A percentile compares a stretch with the other conserved stretches of the same genome.
Evolutionary conservation across 108 stramenopile genomes (phyloP).

Genomic region (Schizochytrium sp.): DNA sequence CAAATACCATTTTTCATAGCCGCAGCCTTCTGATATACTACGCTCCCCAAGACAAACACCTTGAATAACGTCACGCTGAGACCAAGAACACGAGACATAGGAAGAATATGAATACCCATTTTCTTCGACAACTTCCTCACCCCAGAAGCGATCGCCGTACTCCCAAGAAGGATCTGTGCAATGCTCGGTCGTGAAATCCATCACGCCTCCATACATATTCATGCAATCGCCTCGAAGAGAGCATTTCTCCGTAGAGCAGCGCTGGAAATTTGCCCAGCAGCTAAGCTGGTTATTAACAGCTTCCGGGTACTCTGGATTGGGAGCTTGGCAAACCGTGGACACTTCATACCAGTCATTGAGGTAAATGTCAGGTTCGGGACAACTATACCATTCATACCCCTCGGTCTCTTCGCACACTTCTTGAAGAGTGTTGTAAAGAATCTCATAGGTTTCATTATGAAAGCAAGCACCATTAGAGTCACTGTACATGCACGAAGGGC

Average conservation of each 20-base stretch:
- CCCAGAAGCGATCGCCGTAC: constrained; percentile 55
- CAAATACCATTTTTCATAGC: constrained; percentile 9
- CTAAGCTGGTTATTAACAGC: background rate
- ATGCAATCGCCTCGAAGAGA: background rate
- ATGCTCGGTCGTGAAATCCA: background rate
- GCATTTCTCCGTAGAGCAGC: background rate
- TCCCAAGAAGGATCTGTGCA: constrained; percentile 10
- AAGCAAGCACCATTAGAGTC: background rate
- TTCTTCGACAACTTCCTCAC: background rate
- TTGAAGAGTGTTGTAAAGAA: background rate
- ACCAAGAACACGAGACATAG: background rate
- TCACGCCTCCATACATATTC: background rate
- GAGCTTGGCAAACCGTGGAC: background rate
- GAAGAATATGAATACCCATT: background rate
- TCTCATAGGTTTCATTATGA: constrained; percentile 24
- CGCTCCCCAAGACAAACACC: background rate
- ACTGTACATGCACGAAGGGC: background rate
- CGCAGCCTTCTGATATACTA: background rate
- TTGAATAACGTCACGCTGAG: background rate
- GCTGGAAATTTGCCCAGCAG: constrained; percentile 1
- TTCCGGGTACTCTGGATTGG: background rate
- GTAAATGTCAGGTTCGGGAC: background rate
- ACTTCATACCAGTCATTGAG: background rate
- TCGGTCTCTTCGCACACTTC: background rate
- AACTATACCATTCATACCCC: background rate